Percentiles rank a stretch among this genome's conserved stretches.
Conservation (phyloP, 2,329 filamentous ascomycete species). For the Cladosporium sphaerospermum region DNA sequence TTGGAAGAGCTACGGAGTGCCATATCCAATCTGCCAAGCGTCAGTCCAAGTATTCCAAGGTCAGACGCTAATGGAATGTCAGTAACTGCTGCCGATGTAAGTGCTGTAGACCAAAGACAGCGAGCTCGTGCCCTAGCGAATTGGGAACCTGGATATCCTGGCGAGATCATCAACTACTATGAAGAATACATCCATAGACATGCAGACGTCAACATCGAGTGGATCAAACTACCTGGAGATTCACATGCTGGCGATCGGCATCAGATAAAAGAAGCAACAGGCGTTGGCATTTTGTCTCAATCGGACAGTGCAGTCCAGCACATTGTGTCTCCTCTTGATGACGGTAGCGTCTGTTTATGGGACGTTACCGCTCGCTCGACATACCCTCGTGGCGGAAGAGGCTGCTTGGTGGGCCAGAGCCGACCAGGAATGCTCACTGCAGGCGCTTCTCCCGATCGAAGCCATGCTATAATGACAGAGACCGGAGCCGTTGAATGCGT, state of each 20-base stretch:
- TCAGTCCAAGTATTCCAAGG: not conserved
- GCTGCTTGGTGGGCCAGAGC: slow-evolving; percentile 61
- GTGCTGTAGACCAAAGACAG: slow-evolving; percentile 16
- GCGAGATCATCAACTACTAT: slow-evolving; percentile 75
- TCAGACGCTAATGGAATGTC: no score
- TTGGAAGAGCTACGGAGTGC: slow-evolving; percentile 38
- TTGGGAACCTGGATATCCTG: slow-evolving; percentile 74
- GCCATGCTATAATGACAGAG: slow-evolving; percentile 58
- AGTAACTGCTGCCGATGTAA: slow-evolving; percentile 13
- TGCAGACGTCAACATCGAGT: slow-evolving; percentile 66
- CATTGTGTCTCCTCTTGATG: slow-evolving; percentile 72
- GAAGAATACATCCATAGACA: slow-evolving; percentile 80
- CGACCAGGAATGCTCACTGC: slow-evolving; percentile 60
- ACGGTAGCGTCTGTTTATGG: slow-evolving; percentile 85
- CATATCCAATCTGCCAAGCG: slow-evolving; percentile 23
- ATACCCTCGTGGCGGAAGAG: slow-evolving; percentile 28
- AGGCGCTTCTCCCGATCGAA: slow-evolving; percentile 42
- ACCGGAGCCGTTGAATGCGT: slow-evolving; percentile 73
- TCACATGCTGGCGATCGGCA: slow-evolving; percentile 34
- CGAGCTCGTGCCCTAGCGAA: slow-evolving; percentile 58
- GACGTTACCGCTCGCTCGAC: slow-evolving; percentile 41
- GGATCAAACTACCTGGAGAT: slow-evolving; percentile 60
- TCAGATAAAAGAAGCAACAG: slow-evolving; percentile 60
- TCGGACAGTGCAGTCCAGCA: slow-evolving; percentile 50
- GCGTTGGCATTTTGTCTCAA: slow-evolving; percentile 60